Base-by-base conservation (phyloP, 805 yeast genomes). In the Lipomyces yamanashiensis region DNA sequence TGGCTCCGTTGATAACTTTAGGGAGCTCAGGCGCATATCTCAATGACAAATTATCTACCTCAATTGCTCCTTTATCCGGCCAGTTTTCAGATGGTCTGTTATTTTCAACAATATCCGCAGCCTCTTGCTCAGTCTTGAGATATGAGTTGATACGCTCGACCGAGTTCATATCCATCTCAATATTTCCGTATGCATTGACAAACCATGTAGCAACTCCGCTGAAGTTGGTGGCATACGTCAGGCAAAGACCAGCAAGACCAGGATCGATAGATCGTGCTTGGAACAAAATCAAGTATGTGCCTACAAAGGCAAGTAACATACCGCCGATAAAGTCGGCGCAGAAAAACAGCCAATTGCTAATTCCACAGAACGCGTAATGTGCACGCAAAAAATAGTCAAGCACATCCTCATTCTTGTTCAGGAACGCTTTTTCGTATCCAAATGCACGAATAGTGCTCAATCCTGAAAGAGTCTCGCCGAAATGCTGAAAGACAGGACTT, bases 111-210 rank as follows among this genome's bases (percentile, higher is more conserved):
- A 82, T 77, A 55, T 80, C 83, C 1, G 90, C 85, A 15, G 97
- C 96, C 74, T 95, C 98, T 76, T 88, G 92, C 34, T 89, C 97
- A 59, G 93, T 84, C 39, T 58, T 36, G 76, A 88, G 81, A 73
- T 91, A 95, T 75, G 95, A 98, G 73, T 86, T 86, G 64, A 95
- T 79, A 76, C 99, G 87, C 77, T 95, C 98, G 37, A 92, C 96
- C 8, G 98, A 90, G 78, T 95, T 95, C 96, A 95, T 92, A 72
- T 89, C 87, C 88, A 95, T 91, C 79, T 93, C 99, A 63, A 91
- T 87, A 70, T 83, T 85, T 7, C 97, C 89, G 73, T 92, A 92
- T 73, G 90, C 82, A 76, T 98, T 86, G 40, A 93, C 96, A 68
- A 91, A 80, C 98, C 98, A 93, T 62, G 93, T 80, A 0, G 97